A percentile compares a stretch with the other conserved stretches of the same genome.
Conservation (phyloP, 257 asterid species). For the Oldenlandia corymbosa region DNA sequence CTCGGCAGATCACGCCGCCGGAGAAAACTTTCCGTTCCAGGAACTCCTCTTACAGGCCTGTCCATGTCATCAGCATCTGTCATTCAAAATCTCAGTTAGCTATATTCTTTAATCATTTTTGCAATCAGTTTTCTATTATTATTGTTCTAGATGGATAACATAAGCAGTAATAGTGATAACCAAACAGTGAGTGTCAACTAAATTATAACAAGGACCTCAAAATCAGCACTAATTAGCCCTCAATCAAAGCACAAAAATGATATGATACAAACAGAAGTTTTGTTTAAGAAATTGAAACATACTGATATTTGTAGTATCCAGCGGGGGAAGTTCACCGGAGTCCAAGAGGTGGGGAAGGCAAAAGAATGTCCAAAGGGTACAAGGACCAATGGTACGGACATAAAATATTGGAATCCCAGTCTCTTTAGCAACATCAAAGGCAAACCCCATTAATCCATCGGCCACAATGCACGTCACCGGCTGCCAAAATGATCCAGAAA, state of each 20-base stretch:
- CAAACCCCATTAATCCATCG: constrained; percentile 2
- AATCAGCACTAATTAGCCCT: too few relatives aligned
- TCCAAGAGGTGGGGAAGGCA: constrained; percentile 1
- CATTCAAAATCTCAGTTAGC: not conserved
- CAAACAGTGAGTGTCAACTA: too few relatives aligned
- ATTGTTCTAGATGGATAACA: not conserved
- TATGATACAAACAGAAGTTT: not conserved
- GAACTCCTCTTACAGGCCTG: not conserved
- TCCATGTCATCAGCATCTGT: not conserved
- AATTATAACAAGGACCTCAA: too few relatives aligned
- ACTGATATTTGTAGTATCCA: not conserved
- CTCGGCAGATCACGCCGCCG: constrained; percentile 8
- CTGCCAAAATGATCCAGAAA: not conserved
- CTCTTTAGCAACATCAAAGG: constrained; percentile 3
- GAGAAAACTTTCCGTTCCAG: constrained; percentile 4
- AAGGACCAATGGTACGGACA: not conserved
- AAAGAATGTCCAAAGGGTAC: constrained; percentile 1
- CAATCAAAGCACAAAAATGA: too few relatives aligned
- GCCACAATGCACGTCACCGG: constrained; percentile 8
- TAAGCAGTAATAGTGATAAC: too few relatives aligned
- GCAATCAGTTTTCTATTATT: too few relatives aligned
- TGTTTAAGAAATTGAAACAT: not conserved
- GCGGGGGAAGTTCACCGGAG: constrained; percentile 1
- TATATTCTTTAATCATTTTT: too few relatives aligned
- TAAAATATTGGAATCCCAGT: not conserved